A percentile compares a stretch with the other conserved stretches of the same genome.
phyloP scores from a whole-genome alignment of 164 flowering plant genomes.

The Magnolia officinalis region DNA sequence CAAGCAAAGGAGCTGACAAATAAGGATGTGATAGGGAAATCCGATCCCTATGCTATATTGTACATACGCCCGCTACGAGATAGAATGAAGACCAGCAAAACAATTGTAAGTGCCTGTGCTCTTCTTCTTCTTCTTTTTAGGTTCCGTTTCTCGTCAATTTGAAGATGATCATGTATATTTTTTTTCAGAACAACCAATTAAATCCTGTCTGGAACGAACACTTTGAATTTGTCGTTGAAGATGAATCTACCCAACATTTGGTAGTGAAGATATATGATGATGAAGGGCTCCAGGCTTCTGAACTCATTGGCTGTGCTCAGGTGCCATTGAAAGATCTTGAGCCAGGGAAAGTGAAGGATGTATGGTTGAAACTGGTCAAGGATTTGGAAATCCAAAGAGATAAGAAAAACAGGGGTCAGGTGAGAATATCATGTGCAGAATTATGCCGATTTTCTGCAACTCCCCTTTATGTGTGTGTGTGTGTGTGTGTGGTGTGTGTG shows the following conservation, averaged over 20 bases:
- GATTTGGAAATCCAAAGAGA: conserved; percentile 96
- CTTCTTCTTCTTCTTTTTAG: neutral
- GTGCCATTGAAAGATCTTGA: conserved; percentile 60
- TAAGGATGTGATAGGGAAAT: conserved; percentile 91
- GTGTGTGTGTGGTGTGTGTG: too few relatives aligned
- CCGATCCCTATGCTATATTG: conserved; percentile 91
- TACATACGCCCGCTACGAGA: conserved; percentile 82
- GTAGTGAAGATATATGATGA: conserved; percentile 75
- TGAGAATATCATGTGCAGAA: conserved; percentile 18
- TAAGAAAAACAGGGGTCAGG: conserved; percentile 90
- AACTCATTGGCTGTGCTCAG: conserved; percentile 86
- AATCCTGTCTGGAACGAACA: conserved; percentile 99
- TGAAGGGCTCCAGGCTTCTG: conserved; percentile 92
- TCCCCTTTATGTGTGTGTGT: neutral
- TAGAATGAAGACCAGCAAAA: conserved; percentile 77
- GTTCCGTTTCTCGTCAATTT: conserved; percentile 4
- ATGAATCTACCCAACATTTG: conserved; percentile 84
- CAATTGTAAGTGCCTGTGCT: conserved; percentile 52
- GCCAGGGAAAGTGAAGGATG: conserved; percentile 96
- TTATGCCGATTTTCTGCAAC: neutral
- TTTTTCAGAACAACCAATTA: conserved; percentile 77
- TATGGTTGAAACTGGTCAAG: conserved; percentile 94
- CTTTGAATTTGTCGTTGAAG: conserved; percentile 89
- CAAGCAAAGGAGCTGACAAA: conserved; percentile 90
- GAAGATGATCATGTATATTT: neutral